Base-by-base conservation (phyloP, 176 grass and related monocot genomes). In the Triticum urartu region DNA sequence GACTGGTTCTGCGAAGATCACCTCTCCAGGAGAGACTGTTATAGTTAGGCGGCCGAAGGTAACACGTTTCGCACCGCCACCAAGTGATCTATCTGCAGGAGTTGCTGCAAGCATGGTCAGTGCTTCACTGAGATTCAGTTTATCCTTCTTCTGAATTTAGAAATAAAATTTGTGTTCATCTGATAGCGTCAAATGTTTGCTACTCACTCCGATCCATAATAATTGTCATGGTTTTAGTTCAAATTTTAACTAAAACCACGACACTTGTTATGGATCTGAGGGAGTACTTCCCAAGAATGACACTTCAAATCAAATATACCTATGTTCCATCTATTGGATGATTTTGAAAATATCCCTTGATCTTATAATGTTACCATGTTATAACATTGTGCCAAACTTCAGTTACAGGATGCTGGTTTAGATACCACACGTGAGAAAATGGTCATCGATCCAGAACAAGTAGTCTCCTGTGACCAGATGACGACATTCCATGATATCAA, bases 1-100 rank as follows among this genome's bases (percentile, higher is more conserved):
- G 65, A 82, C 20, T 14, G 40, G 13, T 89, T 82, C 87, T 17
- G 61, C 66, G 21, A 11, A 65, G 36, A 21, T 80, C 4, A 68
- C 72, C 34, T 26, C 38, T n/a, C 26, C n/a, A 17, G 71, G 87
- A 64, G 85, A 71, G 30, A 15, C 38, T 8, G 66, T 68, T 75
- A 62, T 86, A 24, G 67, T 94, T 24, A 87, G 84, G 61, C 77
- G 81, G 60, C 87, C 89, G 43, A 91, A 89, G 89, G 85, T 68
- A 6, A 73, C 72, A 36, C 78, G 88, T 33, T 47, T 90, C 39
- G 73, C 73, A 68, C 35, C 15, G 0, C 68, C 50, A 60, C 59
- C 18, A 11, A 74, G 68, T 84, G 48, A 83, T 69, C 47, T 48
- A 80, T 72, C 26, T 1, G 22, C 47, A n/a, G 60, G 75, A 81